These are phyloP conservation scores for Cryptococcus maquisensis DNA, from an alignment of 1,284 basidiomycete genomes.

Conservation along the genomic window DNA sequence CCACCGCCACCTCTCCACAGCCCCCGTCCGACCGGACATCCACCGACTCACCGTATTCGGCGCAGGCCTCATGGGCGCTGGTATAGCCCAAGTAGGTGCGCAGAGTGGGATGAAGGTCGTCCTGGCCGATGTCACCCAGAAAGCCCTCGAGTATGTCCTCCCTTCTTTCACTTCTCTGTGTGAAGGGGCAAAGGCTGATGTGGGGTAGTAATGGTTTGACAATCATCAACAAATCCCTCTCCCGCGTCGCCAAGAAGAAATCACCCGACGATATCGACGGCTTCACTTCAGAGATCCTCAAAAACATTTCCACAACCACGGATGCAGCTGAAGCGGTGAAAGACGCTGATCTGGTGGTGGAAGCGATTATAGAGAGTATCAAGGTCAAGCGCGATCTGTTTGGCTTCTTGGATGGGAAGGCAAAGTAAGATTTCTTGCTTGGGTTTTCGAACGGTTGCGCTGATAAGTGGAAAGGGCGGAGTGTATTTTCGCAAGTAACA, in stretches of 20 bases:
- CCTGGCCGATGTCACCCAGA: slow-evolving; percentile 49
- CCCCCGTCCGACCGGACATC: slow-evolving; percentile 16
- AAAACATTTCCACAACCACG: slow-evolving; percentile 53
- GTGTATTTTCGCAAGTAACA: slow-evolving; percentile 58
- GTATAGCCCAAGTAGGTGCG: slow-evolving; percentile 54
- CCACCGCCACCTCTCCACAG: slow-evolving; percentile 24
- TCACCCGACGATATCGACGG: slow-evolving; percentile 51
- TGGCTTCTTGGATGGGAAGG: slow-evolving; percentile 52
- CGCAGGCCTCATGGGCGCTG: slow-evolving; percentile 55
- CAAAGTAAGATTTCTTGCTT: slow-evolving; percentile 38
- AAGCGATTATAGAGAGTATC: slow-evolving; percentile 58
- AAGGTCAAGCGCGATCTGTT: slow-evolving; percentile 57
- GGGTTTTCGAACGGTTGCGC: neutral
- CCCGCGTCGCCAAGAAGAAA: slow-evolving; percentile 53
- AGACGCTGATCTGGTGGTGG: slow-evolving; percentile 55
- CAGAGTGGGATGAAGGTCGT: slow-evolving; percentile 51
- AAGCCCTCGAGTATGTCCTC: slow-evolving; percentile 39
- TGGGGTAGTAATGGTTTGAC: slow-evolving; percentile 51
- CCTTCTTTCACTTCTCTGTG: neutral
- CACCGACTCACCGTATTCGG: slow-evolving; percentile 50
- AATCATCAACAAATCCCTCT: slow-evolving; percentile 56
- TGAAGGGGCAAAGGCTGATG: neutral
- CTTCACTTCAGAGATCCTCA: slow-evolving; percentile 47
- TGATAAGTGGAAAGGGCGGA: slow-evolving; percentile 8
- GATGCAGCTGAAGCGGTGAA: slow-evolving; percentile 53